Evolutionary conservation across 2,329 filamentous ascomycete genomes (phyloP), one percentile per base, ranked within the genome.

Genomic region (Clarireedia paspali): DNA sequence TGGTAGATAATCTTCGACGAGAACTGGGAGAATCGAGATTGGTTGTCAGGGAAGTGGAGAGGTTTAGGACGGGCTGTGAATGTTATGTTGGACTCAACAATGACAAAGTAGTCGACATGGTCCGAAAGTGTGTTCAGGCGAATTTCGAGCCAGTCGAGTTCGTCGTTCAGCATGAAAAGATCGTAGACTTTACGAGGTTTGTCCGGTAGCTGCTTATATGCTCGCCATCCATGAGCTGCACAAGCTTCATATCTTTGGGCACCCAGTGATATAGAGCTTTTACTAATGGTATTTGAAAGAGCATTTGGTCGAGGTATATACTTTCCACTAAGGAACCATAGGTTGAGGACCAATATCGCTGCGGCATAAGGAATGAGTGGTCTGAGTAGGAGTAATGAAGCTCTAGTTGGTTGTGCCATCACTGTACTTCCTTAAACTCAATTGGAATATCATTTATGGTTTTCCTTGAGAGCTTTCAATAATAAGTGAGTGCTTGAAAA

Each of bases 101-200:
- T 74, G 63, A 86, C 73, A 62, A 84, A 87, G 69, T 84, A 84
- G 69, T 86, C 83, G 58, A 86, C 81, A 46, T 78, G 70, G 39
- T 78, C 68, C 54, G 78, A 77, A 12, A 83, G 75, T 2, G 79
- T 78, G 63, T 81, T 76, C 3, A 87, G 72, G 15, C 82, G 79
- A 48, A 87, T 79, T 65, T 87, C 83, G 44, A 87, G 74, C 75
- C 81, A 83, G 69, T 86, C 83, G 12, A 86, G 73, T 69, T 86
- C 83, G 2, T 74, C 78, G 61, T 82, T 84, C 62, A 85, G 70
- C 73, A 85, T 77, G 63, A 84, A 74, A 1, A 87, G 72, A 65
- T 87, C 83, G 66, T 82, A 83, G 34, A 83, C 71, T 64, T 80
- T 81, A 48, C 79, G 75, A 1, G 38, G 53, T 15, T 24, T 44